A percentile compares a stretch with the other conserved stretches of the same genome.
Evolutionary conservation across 1,284 basidiomycete genomes (phyloP).

Genomic region (Cutaneotrichosporon cavernicola): DNA sequence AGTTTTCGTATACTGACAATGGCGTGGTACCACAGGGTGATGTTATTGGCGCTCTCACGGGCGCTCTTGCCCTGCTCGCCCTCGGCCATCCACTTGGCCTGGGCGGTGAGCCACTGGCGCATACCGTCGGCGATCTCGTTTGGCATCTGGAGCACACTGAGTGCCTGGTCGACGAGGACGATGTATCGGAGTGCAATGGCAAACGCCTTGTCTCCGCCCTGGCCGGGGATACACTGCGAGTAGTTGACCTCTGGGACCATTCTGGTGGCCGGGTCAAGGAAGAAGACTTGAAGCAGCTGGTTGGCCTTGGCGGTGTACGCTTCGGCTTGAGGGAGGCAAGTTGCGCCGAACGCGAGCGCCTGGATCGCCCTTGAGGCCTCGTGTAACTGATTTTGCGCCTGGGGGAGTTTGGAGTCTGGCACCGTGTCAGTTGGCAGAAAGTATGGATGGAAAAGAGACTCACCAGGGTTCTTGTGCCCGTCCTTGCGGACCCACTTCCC

Average conservation of each 20-base stretch:
- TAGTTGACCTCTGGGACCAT: slow-evolving; percentile 40
- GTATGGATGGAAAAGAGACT: slow-evolving; percentile 9
- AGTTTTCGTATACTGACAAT: slow-evolving; percentile 26
- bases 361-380: slow-evolving; percentile 23
- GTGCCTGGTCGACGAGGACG: slow-evolving; percentile 34
- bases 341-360: slow-evolving; percentile 28
- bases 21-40: slow-evolving; percentile 40
- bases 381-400: slow-evolving; percentile 39
- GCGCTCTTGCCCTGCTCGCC: slow-evolving; percentile 33
- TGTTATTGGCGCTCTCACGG: slow-evolving; percentile 31
- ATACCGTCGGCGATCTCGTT: slow-evolving; percentile 15
- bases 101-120: slow-evolving; percentile 30
- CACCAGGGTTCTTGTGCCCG: slow-evolving; percentile 41
- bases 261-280: slow-evolving; percentile 35
- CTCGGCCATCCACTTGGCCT: slow-evolving; percentile 34
- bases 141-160: slow-evolving; percentile 21
- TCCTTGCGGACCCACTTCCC: slow-evolving; percentile 36
- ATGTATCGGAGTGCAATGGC: slow-evolving; percentile 42
- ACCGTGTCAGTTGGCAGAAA: not conserved
- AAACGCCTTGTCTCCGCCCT: slow-evolving; percentile 34
- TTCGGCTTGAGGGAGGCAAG: slow-evolving; percentile 17
- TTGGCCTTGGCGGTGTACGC: slow-evolving; percentile 17
- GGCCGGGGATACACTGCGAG: slow-evolving; percentile 36
- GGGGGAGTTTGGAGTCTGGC: slow-evolving; percentile 16
- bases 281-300: slow-evolving; percentile 36